Evolutionary conservation across 2,329 filamentous ascomycete genomes (phyloP).

Genomic region (Xylaria sp.): DNA sequence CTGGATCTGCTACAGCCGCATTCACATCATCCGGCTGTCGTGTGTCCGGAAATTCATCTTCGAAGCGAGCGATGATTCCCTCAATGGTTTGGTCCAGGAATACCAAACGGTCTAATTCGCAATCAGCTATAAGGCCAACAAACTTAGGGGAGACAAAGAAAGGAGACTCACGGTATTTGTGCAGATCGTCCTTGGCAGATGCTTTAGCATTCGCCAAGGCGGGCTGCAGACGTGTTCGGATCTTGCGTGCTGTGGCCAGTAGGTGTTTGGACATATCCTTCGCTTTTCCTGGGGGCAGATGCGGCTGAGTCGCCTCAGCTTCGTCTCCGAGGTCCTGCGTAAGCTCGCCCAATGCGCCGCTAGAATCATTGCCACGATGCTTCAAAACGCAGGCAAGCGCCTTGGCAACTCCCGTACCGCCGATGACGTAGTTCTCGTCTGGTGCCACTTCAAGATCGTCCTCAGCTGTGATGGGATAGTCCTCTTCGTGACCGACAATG

Average conservation of each 20-base stretch:
- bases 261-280: conserved; percentile 93
- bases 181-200: conserved; percentile 61
- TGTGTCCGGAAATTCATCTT: conserved; percentile 92
- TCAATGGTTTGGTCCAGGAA: conserved; percentile 87
- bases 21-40: conserved; percentile 41
- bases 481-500: conserved; percentile 67
- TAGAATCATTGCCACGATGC: conserved; percentile 65
- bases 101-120: conserved; percentile 59
- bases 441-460: conserved; percentile 65
- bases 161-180: conserved; percentile 64
- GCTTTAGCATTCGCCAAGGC: conserved; percentile 71
- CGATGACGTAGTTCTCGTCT: conserved; percentile 92
- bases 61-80: conserved; percentile 90
- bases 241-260: conserved; percentile 81
- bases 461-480: conserved; percentile 40
- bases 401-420: conserved; percentile 91
- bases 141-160: not conserved
- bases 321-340: conserved; percentile 49
- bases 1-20: conserved; percentile 24
- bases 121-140: conserved; percentile 25
- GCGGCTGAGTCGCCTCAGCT: conserved; percentile 39
- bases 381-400: conserved; percentile 85
- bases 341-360: conserved; percentile 48
- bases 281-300: conserved; percentile 55
- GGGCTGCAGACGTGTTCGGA: conserved; percentile 74